Evolutionary conservation across 257 asterid species (phyloP).

Genomic region (Nicotiana attenuata): DNA sequence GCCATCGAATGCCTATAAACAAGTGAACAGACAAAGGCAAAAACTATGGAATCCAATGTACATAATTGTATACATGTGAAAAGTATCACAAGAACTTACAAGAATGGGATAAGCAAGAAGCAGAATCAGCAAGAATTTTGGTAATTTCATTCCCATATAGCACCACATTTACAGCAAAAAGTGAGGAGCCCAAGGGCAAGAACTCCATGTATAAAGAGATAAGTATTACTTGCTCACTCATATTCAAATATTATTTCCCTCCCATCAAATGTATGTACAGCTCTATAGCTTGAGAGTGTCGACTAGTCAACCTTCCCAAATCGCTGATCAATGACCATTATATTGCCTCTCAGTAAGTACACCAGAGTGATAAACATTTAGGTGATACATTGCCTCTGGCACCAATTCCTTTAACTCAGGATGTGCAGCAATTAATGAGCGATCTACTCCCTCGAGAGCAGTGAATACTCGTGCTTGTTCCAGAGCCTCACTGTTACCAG

Average conservation of each 20-base stretch:
- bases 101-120: background rate
- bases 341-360: constrained; percentile 43
- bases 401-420: constrained; percentile 57
- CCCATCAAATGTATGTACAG: background rate
- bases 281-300: background rate
- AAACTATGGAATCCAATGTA: background rate
- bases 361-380: constrained; percentile 70
- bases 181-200: background rate
- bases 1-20: background rate
- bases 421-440: constrained; percentile 38
- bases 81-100: background rate
- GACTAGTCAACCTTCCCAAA: background rate
- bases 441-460: constrained; percentile 54
- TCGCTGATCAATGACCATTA: background rate
- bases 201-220: background rate
- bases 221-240: background rate
- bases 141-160: background rate
- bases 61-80: background rate
- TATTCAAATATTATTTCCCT: background rate
- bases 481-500: constrained; percentile 53
- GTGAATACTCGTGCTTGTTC: constrained; percentile 57
- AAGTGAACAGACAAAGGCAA: background rate
- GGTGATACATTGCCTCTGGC: constrained; percentile 40
- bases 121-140: background rate
- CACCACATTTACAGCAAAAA: background rate